Evolutionary conservation across 345 rosid genomes (phyloP).

Genomic region (Salix caprea): DNA sequence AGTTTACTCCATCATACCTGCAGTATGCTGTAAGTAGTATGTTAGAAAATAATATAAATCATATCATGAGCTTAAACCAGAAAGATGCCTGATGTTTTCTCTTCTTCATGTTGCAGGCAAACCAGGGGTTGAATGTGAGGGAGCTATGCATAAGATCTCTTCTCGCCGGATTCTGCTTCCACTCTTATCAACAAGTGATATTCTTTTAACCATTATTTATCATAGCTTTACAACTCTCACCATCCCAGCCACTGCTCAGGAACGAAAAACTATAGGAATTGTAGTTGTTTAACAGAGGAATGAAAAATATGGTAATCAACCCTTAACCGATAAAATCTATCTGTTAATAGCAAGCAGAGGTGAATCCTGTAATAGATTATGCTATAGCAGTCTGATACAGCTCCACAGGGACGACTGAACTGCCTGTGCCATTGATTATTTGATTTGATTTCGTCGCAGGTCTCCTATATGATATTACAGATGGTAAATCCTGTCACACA

Average conservation of each 20-base stretch:
- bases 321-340: too few species aligned
- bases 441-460: conserved; percentile 29
- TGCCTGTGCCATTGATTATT: neutral
- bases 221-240: too few species aligned
- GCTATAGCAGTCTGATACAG: neutral
- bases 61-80: too few species aligned
- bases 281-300: too few species aligned
- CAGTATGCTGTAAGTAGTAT: conserved; percentile 55
- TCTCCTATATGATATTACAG: conserved; percentile 67
- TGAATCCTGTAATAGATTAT: too few species aligned
- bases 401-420: too few species aligned
- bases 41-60: too few species aligned
- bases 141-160: conserved; percentile 55
- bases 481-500: conserved; percentile 84
- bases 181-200: conserved; percentile 74
- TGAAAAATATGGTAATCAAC: too few species aligned
- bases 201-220: neutral
- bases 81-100: neutral
- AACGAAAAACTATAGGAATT: too few species aligned
- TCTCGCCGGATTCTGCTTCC: conserved; percentile 69
- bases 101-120: conserved; percentile 42
- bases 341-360: too few species aligned
- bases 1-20: conserved; percentile 62
- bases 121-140: conserved; percentile 48
- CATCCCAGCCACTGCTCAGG: too few species aligned